Evolutionary conservation across 352 stramenopile species (phyloP).

Genomic region (Phytophthora melonis): DNA sequence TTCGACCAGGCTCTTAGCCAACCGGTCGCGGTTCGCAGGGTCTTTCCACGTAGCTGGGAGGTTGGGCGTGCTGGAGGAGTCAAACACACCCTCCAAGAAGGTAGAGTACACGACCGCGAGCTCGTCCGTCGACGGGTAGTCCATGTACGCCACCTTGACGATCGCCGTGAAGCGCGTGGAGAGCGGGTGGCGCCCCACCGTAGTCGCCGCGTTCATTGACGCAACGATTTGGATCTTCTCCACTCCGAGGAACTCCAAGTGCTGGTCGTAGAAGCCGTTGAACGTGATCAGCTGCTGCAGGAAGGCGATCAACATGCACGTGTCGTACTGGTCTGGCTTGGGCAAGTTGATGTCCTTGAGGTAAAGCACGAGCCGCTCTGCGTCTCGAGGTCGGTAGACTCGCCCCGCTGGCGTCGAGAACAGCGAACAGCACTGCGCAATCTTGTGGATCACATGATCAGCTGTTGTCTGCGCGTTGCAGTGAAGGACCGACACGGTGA

Average conservation of each 20-base stretch:
- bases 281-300: conserved; percentile 96
- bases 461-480: conserved; percentile 96
- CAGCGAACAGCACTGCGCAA: conserved; percentile 93
- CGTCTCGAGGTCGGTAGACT: conserved; percentile 94
- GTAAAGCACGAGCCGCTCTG: conserved; percentile 94
- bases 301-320: conserved; percentile 97
- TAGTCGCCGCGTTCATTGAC: conserved; percentile 95
- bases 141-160: conserved; percentile 93
- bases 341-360: conserved; percentile 97
- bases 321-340: conserved; percentile 96
- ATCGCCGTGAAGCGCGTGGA: conserved; percentile 95
- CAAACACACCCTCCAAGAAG: conserved; percentile 87
- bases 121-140: conserved; percentile 93
- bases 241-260: conserved; percentile 94
- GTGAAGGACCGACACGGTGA: conserved; percentile 89
- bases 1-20: conserved; percentile 91
- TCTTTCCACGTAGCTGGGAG: conserved; percentile 63
- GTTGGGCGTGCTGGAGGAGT: conserved; percentile 43
- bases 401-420: conserved; percentile 92
- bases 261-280: conserved; percentile 96
- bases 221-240: conserved; percentile 95
- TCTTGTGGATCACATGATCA: conserved; percentile 96
- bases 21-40: conserved; percentile 72
- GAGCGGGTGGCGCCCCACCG: conserved; percentile 91
- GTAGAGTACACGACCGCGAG: conserved; percentile 91